These are phyloP conservation scores for Thuidium tamariscinum DNA, from an alignment of 225 moss, liverwort and hornwort species.

Conservation along the genomic window DNA sequence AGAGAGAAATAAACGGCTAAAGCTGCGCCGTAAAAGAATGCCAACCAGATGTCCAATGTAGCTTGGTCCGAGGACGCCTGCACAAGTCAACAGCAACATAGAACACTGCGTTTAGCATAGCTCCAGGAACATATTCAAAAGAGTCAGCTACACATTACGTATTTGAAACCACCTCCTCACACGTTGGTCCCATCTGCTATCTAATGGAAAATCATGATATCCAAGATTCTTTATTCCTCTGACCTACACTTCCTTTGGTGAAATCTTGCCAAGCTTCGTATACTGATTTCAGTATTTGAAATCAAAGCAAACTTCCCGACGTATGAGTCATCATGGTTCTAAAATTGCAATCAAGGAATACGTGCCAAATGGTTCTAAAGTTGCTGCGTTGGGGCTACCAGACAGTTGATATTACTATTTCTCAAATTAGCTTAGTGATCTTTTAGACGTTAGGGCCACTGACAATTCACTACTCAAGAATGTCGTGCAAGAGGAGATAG, in stretches of 20 bases:
- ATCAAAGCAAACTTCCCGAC: not conserved
- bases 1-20: conserved; percentile 45
- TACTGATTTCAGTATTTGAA: not conserved
- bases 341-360: not conserved
- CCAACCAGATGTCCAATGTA: conserved; percentile 36
- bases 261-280: not conserved
- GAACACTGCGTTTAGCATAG: not conserved
- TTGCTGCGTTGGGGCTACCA: not conserved
- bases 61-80: conserved; percentile 62
- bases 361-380: not conserved
- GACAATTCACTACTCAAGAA: not conserved
- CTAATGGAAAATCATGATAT: not conserved
- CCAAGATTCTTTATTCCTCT: not conserved
- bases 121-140: not conserved
- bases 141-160: not conserved
- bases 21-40: conserved; percentile 25
- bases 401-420: not conserved
- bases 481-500: not conserved
- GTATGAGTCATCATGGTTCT: not conserved
- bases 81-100: not conserved
- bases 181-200: not conserved
- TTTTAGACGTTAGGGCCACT: not conserved
- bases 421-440: not conserved
- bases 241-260: not conserved
- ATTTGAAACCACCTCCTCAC: not conserved